A percentile compares a stretch with the other conserved stretches of the same genome.
Evolutionary conservation across 495 filamentous ascomycete genomes (phyloP).

Genomic region (Chaetomium tenue): DNA sequence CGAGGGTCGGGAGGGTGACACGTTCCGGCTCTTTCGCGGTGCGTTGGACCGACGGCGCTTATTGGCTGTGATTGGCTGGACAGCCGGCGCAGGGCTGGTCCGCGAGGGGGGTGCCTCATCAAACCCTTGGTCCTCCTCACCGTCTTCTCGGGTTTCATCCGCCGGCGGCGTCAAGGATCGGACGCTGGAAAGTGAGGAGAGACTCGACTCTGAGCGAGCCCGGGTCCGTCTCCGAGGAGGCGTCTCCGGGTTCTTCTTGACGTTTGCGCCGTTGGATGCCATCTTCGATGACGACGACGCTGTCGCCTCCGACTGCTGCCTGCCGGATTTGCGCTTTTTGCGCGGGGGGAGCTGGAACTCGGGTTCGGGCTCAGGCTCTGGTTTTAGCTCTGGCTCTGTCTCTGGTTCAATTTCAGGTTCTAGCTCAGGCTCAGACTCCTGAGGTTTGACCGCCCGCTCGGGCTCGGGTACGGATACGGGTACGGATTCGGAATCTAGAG

Average conservation of each 20-base stretch:
- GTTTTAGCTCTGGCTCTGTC: conserved; percentile 15
- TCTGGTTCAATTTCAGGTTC: neutral
- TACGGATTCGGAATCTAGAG: neutral
- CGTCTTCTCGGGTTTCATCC: conserved; percentile 21
- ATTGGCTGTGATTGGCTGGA: conserved; percentile 32
- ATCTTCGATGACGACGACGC: conserved; percentile 10
- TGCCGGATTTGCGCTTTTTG: conserved; percentile 36
- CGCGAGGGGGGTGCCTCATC: conserved; percentile 28
- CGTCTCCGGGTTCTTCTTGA: conserved; percentile 30
- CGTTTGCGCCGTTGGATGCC: conserved; percentile 23
- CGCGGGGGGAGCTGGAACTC: conserved; percentile 27
- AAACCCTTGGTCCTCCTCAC: conserved; percentile 19
- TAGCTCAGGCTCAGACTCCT: too few species aligned
- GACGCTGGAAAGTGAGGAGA: conserved; percentile 38
- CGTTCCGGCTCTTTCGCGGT: conserved; percentile 40
- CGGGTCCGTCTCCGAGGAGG: conserved; percentile 29
- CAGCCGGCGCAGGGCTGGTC: conserved; percentile 27
- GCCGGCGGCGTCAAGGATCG: conserved; percentile 37
- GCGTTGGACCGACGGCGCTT: conserved; percentile 33
- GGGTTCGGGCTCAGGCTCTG: conserved; percentile 14
- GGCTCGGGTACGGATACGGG: neutral
- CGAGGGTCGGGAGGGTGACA: conserved; percentile 32
- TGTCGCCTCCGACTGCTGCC: conserved; percentile 28
- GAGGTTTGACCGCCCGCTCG: too few species aligned
- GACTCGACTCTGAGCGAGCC: conserved; percentile 31